Base-by-base conservation (phyloP, 108 stramenopile species). In the Pseudonitzschia pungens region DNA sequence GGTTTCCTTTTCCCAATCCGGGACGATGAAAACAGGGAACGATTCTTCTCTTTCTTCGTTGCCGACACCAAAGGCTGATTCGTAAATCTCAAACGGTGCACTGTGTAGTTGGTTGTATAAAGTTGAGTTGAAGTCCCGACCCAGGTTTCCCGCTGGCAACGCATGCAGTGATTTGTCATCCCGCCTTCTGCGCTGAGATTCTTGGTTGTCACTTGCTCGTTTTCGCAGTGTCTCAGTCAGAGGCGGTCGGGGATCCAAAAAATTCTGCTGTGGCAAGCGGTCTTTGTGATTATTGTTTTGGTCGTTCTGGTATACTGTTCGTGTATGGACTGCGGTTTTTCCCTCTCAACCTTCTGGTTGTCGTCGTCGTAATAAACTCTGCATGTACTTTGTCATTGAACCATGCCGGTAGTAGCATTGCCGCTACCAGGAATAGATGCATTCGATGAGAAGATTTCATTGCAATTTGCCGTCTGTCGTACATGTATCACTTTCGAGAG, bases 11-110 rank as follows among this genome's bases (percentile, higher is more conserved):
- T n/a, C 12, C 78, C 78, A 79, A 67, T 74, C 72, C 1, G 72
- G 78, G 4, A 79, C 29, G 27, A 66, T 58, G 63, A 79, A 79
- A 32, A 79, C 78, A 24, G 78, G 78, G 29, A 79, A 73, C 18
- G 78, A 79, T 20, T 32, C 41, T 22, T 79, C 78, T 16, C 63
- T 62, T 31, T 70, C 77, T 26, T 53, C 52, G 20, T 58, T 27
- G 4, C 24, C 16, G 24, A 54, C 28, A 27, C 67, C 72, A 57
- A 74, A 65, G 9, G 71, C 53, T 22, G 69, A 68, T n/a, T 67
- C 71, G 40, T 70, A 79, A 48, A 79, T 73, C 24, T 68, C 48
- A 29, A 79, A 79, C 1, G 78, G 78, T 24, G 73, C 78, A 45
- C 52, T 51, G 40, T 59, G 59, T n/a, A 79, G 48, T 18, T 65